Evolutionary conservation across 2,329 filamentous ascomycete genomes (phyloP).

Genomic region (Penicillium sp.): DNA sequence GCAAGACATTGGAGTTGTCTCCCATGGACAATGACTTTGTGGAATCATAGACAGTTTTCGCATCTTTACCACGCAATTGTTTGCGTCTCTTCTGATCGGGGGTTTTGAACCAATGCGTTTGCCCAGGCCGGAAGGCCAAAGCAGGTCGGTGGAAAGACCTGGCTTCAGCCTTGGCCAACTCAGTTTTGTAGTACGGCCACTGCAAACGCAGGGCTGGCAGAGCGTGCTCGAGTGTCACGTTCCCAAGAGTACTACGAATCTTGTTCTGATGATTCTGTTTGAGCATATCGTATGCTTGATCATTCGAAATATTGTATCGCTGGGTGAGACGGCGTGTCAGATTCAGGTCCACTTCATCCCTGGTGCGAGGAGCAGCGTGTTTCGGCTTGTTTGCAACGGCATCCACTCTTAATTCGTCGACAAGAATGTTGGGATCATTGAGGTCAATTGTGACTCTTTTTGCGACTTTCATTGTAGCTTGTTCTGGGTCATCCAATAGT

Average conservation of each 20-base stretch:
- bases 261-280: conserved; percentile 98
- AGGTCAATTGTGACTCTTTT: conserved; percentile 81
- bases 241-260: conserved; percentile 85
- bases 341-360: conserved; percentile 65
- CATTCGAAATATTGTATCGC: conserved; percentile 94
- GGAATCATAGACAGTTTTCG: conserved; percentile 72
- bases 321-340: conserved; percentile 70
- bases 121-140: conserved; percentile 68
- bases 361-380: conserved; percentile 34
- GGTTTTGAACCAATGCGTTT: conserved; percentile 69
- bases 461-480: conserved; percentile 67
- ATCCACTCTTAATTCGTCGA: conserved; percentile 72
- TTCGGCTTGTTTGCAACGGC: conserved; percentile 56
- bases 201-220: conserved; percentile 86
- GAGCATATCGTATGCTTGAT: conserved; percentile 89
- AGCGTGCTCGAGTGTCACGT: conserved; percentile 90
- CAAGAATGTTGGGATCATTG: conserved; percentile 80
- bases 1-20: conserved; percentile 82
- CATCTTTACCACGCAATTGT: conserved; percentile 73
- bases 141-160: conserved; percentile 81
- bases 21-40: conserved; percentile 81
- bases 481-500: conserved; percentile 77
- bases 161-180: conserved; percentile 68
- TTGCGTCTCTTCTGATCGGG: conserved; percentile 76
- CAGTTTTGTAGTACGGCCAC: conserved; percentile 94